Base-by-base conservation (phyloP, 2,329 filamentous ascomycete species). In the Sordariomycetes sp. region DNA sequence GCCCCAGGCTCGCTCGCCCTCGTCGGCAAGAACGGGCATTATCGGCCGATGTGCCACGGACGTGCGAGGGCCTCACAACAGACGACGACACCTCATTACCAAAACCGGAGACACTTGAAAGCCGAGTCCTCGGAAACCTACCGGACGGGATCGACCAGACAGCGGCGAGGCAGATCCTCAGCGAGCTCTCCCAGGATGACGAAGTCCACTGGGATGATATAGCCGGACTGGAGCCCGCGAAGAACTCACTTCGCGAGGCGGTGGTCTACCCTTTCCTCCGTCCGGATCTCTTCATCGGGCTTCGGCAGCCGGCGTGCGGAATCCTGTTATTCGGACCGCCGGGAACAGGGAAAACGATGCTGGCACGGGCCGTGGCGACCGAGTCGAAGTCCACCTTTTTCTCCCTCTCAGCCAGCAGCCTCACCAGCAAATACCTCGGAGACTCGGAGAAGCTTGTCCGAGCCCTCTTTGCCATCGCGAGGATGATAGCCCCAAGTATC, bases 341-440 rank as follows among this genome's bases (percentile, higher is more conserved):
- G 0, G 94, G 94, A n/a, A 99, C 94, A 0, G 94, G 94, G 57
- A 99, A 99, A 72, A 99, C 94, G 0, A 99, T 99, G 94, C 77
- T 99, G 43, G 94, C 94, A 11, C 83, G 94, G 62, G 91, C 90
- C 10, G 93, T 97, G 0, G 94, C 94, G 1, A 97, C 94, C 0
- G 94, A 99, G 71, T 96, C 90, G 1, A 88, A 86, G 65, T 96
- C 90, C 12, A 96, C 95, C 0, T 99, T 97, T 72, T 97, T 99
- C 73, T 95, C 92, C 16, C 96, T 99, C 59, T 96, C 91, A 5
- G 91, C 94, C 18, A 96, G 90, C 68, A 96, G 89, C 65, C 74
- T 99, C 63, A 97, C 93, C 1, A 95, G 89, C 67, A 99, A 99
- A 72, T 99, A 93, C 71, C 80, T 97, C 11, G 94, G 94, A 52